A percentile compares a stretch with the other conserved stretches of the same genome.
phyloP scores from a whole-genome alignment of 2,329 filamentous ascomycete genomes.

The Microsporum ferrugineum region DNA sequence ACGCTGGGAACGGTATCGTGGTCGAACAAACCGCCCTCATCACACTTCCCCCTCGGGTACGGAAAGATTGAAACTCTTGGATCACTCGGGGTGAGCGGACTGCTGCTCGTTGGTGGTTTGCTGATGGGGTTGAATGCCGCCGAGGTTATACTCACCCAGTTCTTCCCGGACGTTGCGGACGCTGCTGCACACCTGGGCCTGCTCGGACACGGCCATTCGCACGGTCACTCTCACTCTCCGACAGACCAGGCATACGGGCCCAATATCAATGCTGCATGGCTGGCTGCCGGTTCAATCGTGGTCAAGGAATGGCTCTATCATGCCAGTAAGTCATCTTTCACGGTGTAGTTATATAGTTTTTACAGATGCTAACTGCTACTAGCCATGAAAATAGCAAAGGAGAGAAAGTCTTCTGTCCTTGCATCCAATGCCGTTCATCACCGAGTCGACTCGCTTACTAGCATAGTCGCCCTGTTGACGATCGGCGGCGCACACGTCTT shows the following conservation, averaged over 20 bases:
- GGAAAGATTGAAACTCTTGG: slow-evolving; percentile 97
- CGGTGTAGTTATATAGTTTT: slow-evolving; percentile 9
- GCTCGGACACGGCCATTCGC: slow-evolving; percentile 47
- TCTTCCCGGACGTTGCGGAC: slow-evolving; percentile 55
- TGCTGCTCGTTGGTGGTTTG: slow-evolving; percentile 76
- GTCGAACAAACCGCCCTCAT: slow-evolving; percentile 74
- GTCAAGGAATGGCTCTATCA: slow-evolving; percentile 96
- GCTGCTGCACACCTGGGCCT: slow-evolving; percentile 30
- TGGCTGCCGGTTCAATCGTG: slow-evolving; percentile 77
- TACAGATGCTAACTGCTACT: slow-evolving; percentile 7
- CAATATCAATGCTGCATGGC: slow-evolving; percentile 87
- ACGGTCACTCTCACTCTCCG: slow-evolving; percentile 53
- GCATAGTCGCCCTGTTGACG: slow-evolving; percentile 79
- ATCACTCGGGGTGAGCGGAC: slow-evolving; percentile 80
- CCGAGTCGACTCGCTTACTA: slow-evolving; percentile 88
- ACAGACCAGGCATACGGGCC: slow-evolving; percentile 48
- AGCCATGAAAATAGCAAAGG: slow-evolving; percentile 91
- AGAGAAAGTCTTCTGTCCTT: slow-evolving; percentile 89
- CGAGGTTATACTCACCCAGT: slow-evolving; percentile 58
- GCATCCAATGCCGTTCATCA: slow-evolving; percentile 95
- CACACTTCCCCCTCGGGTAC: slow-evolving; percentile 78
- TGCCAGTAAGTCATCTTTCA: slow-evolving; percentile 59
- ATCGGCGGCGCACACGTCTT: slow-evolving; percentile 84
- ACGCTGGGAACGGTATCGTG: slow-evolving; percentile 90
- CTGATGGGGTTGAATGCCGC: slow-evolving; percentile 80